phyloP scores from a whole-genome alignment of 257 asterid genomes.

The Haberlea rhodopensis region DNA sequence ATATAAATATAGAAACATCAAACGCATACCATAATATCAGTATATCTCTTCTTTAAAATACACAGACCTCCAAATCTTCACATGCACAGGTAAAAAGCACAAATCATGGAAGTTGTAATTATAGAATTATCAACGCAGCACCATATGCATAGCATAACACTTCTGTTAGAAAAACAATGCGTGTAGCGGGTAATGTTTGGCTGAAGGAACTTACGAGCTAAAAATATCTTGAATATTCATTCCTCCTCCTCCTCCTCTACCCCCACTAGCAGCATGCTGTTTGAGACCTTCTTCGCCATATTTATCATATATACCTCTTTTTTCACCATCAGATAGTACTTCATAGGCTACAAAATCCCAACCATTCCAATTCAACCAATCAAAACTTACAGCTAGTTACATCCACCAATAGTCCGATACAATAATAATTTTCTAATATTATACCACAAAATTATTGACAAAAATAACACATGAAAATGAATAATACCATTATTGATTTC shows the following conservation, averaged over 20 bases:
- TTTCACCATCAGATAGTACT: slow-evolving; percentile 78
- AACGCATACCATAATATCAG: background rate
- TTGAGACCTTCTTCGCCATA: slow-evolving; percentile 92
- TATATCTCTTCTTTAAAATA: background rate
- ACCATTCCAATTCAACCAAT: slow-evolving; percentile 25
- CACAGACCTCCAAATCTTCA: background rate
- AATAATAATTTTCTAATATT: background rate
- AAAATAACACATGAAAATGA: background rate
- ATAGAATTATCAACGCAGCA: no score
- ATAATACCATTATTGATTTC: slow-evolving; percentile 80
- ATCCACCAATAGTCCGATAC: slow-evolving; percentile 5
- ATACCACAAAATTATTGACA: background rate
- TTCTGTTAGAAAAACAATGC: background rate
- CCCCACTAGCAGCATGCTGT: slow-evolving; percentile 87
- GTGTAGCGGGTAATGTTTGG: background rate
- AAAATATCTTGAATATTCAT: slow-evolving; percentile 88
- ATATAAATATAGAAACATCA: background rate
- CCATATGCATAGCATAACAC: background rate
- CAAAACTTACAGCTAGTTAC: slow-evolving; percentile 19
- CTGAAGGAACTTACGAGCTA: slow-evolving; percentile 57
- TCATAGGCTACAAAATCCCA: slow-evolving; percentile 67
- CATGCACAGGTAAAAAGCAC: background rate
- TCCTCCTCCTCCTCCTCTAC: slow-evolving; percentile 76
- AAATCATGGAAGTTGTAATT: no score
- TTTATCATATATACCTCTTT: slow-evolving; percentile 75